phyloP scores from a whole-genome alignment of 1,284 basidiomycete species.

The Inonotus obliquus region DNA sequence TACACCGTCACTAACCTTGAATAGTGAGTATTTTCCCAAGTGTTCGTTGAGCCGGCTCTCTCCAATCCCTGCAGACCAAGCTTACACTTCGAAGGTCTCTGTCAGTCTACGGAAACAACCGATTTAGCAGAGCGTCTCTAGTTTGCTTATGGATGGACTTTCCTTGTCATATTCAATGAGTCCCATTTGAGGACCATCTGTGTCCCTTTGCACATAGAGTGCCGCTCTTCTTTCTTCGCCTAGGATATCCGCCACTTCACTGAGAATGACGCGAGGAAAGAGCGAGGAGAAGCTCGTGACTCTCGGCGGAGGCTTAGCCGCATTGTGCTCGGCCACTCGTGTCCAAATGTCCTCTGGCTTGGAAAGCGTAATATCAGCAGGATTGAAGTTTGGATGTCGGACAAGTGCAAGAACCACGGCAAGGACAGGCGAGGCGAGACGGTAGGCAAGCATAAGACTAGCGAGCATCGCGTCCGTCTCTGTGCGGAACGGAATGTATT shows the following conservation, averaged over 20 bases:
- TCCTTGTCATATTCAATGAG: slow-evolving; percentile 5
- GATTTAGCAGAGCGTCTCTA: not conserved
- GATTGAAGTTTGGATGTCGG: slow-evolving; percentile 16
- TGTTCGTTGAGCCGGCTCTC: slow-evolving; percentile 8
- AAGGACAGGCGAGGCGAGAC: slow-evolving; percentile 17
- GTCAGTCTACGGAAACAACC: slow-evolving; percentile 2
- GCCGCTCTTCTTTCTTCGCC: slow-evolving; percentile 7
- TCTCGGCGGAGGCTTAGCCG: not conserved
- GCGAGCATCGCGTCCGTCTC: slow-evolving; percentile 18
- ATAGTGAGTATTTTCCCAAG: slow-evolving; percentile 12
- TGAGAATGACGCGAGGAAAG: slow-evolving; percentile 13
- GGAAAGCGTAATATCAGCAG: slow-evolving; percentile 15
- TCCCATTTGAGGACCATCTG: slow-evolving; percentile 6
- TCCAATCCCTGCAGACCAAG: slow-evolving; percentile 16
- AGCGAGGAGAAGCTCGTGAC: not conserved
- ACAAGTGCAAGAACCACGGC: slow-evolving; percentile 17
- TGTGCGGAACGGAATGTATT: slow-evolving; percentile 17
- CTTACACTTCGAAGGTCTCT: slow-evolving; percentile 15
- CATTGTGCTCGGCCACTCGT: slow-evolving; percentile 12
- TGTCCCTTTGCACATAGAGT: slow-evolving; percentile 8
- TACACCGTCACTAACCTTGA: slow-evolving; percentile 2
- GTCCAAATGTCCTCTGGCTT: slow-evolving; percentile 16
- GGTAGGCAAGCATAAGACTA: slow-evolving; percentile 19
- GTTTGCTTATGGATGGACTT: not conserved
- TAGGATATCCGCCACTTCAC: slow-evolving; percentile 15